Conservation (phyloP, 2,329 filamentous ascomycete species). For the Neodidymelliopsis sp. region DNA sequence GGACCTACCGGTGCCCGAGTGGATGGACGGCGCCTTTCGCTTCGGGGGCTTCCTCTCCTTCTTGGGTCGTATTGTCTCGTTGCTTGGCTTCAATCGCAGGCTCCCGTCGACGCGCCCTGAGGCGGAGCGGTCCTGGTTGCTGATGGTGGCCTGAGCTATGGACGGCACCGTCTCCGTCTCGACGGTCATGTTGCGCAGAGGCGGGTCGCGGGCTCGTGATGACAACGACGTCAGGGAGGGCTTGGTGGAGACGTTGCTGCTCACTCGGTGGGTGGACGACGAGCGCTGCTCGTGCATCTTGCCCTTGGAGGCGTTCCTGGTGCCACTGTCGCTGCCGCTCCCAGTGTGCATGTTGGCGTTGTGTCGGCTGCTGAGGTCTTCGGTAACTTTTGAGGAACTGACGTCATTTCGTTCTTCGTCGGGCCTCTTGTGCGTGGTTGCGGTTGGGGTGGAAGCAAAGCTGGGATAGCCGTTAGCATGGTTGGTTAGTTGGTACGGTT, state of each 20-base stretch:
- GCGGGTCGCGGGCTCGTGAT: slow-evolving; percentile 72
- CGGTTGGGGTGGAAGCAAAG: slow-evolving; percentile 24
- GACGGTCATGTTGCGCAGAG: slow-evolving; percentile 90
- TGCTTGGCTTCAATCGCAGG: slow-evolving; percentile 84
- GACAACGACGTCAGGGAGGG: slow-evolving; percentile 73
- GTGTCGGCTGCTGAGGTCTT: slow-evolving; percentile 55
- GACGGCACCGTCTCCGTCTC: slow-evolving; percentile 96
- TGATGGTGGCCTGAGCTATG: slow-evolving; percentile 81
- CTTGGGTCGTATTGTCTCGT: slow-evolving; percentile 93
- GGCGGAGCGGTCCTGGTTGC: slow-evolving; percentile 62
- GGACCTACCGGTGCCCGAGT: slow-evolving; percentile 75
- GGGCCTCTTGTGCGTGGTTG: slow-evolving; percentile 30
- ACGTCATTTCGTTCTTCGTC: slow-evolving; percentile 53
- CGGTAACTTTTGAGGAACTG: slow-evolving; percentile 56
- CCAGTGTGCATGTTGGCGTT: slow-evolving; percentile 55
- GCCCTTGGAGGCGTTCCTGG: slow-evolving; percentile 32
- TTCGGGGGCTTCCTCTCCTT: slow-evolving; percentile 86
- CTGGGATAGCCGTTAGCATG: slow-evolving; percentile 33
- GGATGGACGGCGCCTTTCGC: slow-evolving; percentile 77
- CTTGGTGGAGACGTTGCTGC: slow-evolving; percentile 62
- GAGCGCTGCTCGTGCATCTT: slow-evolving; percentile 55
- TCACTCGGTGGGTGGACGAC: slow-evolving; percentile 52
- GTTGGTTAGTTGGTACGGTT: slow-evolving; percentile 24
- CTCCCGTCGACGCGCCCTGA: slow-evolving; percentile 74
- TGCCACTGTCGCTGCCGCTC: slow-evolving; percentile 71